phyloP scores from a whole-genome alignment of 2,329 filamentous ascomycete genomes.

The Phaeosphaeriaceae sp. region DNA sequence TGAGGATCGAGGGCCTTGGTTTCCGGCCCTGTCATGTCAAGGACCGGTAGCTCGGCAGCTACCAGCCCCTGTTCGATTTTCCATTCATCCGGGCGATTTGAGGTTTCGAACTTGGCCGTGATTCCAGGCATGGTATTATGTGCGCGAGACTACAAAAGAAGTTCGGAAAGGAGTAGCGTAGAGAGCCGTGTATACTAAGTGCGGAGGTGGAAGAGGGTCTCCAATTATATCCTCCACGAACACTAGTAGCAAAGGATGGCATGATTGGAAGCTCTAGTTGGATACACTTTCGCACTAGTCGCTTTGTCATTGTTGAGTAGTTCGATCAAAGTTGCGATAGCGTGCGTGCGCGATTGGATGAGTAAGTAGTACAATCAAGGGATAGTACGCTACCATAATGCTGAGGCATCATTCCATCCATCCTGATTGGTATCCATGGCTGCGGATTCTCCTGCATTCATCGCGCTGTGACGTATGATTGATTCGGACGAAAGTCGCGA shows the following conservation, averaged over 20 bases:
- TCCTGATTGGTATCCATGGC: not conserved
- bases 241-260: not conserved
- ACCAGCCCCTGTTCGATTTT: conserved; percentile 15
- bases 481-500: too few species aligned
- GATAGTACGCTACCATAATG: not conserved
- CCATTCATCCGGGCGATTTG: conserved; percentile 17
- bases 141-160: not conserved
- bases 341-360: not conserved
- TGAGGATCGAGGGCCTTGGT: conserved; percentile 11
- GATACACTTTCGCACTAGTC: not conserved
- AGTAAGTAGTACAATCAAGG: not conserved
- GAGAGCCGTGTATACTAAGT: not conserved
- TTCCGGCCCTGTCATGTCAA: conserved; percentile 14
- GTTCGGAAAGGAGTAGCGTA: not conserved
- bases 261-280: not conserved
- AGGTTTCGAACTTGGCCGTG: not conserved
- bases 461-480: too few species aligned
- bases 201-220: not conserved
- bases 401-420: not conserved
- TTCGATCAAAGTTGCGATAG: not conserved
- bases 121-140: not conserved
- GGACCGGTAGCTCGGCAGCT: conserved; percentile 12
- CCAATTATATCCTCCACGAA: not conserved
- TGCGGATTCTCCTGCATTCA: not conserved
- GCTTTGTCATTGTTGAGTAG: not conserved